Conservation (phyloP, 2,329 filamentous ascomycete genomes). For the Neonectria hederae region DNA sequence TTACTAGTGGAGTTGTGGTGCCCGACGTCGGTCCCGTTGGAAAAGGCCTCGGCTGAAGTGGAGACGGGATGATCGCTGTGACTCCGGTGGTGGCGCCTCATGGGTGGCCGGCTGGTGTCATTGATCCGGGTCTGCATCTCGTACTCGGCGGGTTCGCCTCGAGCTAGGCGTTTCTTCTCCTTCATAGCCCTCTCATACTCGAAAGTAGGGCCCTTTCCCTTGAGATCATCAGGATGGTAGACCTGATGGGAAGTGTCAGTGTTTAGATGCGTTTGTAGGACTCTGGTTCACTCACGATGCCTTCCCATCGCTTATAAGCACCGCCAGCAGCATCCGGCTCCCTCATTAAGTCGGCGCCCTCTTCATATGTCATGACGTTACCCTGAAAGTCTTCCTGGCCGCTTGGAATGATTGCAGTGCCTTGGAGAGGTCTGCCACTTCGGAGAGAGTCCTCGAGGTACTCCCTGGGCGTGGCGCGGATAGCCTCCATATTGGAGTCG, state of each 20-base stretch:
- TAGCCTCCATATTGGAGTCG: slow-evolving; percentile 76
- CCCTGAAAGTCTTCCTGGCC: slow-evolving; percentile 76
- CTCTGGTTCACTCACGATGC: slow-evolving; percentile 66
- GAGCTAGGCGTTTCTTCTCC: slow-evolving; percentile 57
- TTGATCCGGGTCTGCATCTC: slow-evolving; percentile 58
- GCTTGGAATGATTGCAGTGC: slow-evolving; percentile 79
- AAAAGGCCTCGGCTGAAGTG: slow-evolving; percentile 36
- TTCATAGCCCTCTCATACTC: slow-evolving; percentile 75
- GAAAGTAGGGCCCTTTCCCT: slow-evolving; percentile 82
- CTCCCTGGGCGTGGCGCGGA: slow-evolving; percentile 82
- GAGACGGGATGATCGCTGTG: slow-evolving; percentile 50
- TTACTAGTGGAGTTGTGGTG: slow-evolving; percentile 56
- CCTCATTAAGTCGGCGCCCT: slow-evolving; percentile 87
- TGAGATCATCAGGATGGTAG: slow-evolving; percentile 80
- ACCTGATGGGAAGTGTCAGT: slow-evolving; percentile 51
- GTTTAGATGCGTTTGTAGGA: not conserved
- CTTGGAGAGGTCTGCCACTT: slow-evolving; percentile 82
- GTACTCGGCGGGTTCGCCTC: slow-evolving; percentile 51
- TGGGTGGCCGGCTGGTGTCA: slow-evolving; percentile 28
- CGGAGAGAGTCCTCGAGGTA: slow-evolving; percentile 78
- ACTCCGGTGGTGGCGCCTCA: slow-evolving; percentile 56
- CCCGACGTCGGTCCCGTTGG: slow-evolving; percentile 42
- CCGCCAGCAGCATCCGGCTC: slow-evolving; percentile 74
- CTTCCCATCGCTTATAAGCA: slow-evolving; percentile 81
- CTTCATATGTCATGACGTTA: slow-evolving; percentile 78